phyloP scores from a whole-genome alignment of 305 asterid species.

The Solanum hybrid region DNA sequence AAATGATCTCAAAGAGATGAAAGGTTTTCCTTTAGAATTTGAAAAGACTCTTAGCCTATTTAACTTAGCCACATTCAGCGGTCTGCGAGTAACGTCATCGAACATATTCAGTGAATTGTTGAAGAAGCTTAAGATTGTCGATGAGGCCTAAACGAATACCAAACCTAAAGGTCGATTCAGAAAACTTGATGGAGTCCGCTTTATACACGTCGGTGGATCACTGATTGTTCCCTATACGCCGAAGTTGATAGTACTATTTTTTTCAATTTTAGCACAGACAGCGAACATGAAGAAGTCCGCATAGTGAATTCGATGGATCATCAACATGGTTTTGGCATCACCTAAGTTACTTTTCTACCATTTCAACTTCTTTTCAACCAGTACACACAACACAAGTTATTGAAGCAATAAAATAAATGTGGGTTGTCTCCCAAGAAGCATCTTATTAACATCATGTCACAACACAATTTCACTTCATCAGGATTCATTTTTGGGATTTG shows the following conservation, averaged over 20 bases:
- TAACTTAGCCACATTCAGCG: background rate
- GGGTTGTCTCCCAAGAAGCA: background rate
- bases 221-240: background rate
- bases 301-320: background rate
- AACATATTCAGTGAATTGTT: background rate
- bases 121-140: background rate
- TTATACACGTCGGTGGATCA: background rate
- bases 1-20: background rate
- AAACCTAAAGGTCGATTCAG: background rate
- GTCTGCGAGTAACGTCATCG: rapidly evolving
- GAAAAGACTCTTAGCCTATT: background rate
- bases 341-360: background rate
- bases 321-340: background rate
- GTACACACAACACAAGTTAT: background rate
- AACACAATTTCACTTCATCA: background rate
- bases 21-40: background rate
- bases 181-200: background rate
- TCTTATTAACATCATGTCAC: background rate
- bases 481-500: background rate
- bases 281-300: background rate
- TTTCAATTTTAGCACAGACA: background rate
- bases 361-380: background rate
- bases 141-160: background rate
- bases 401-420: background rate
- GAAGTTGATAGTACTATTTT: background rate